Percentiles rank a stretch among this genome's conserved stretches.
These are phyloP conservation scores for Lasiosphaeris hirsuta DNA, from an alignment of 495 filamentous ascomycete species.

Conservation along the genomic window DNA sequence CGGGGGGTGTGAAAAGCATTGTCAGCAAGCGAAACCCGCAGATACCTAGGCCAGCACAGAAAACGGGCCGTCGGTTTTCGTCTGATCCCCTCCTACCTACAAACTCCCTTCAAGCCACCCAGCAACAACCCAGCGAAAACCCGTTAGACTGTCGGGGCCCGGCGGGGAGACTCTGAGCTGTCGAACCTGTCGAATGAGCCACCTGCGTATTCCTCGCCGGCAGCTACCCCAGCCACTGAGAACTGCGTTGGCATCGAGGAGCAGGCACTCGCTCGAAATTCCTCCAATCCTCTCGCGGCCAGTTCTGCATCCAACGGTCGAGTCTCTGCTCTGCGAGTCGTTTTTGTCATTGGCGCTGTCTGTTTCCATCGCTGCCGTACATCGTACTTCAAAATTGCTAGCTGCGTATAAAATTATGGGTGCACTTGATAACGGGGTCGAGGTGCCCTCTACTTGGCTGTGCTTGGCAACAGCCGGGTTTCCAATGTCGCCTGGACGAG, in stretches of 20 bases:
- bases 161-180: neutral
- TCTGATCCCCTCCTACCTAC: neutral
- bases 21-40: too few relatives aligned
- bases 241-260: slow-evolving; percentile 7
- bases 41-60: neutral
- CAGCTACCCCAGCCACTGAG: slow-evolving; percentile 6
- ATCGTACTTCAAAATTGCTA: neutral
- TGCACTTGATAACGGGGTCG: neutral
- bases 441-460: neutral
- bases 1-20: too few relatives aligned
- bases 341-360: slow-evolving; percentile 4
- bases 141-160: neutral
- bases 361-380: neutral
- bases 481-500: neutral
- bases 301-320: slow-evolving; percentile 5
- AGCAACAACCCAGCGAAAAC: neutral
- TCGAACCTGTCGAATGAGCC: slow-evolving; percentile 21
- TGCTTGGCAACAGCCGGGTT: slow-evolving; percentile 19
- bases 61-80: neutral
- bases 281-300: slow-evolving; percentile 8
- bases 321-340: slow-evolving; percentile 5
- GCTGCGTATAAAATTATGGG: neutral
- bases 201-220: neutral
- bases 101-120: neutral
- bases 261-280: slow-evolving; percentile 7